Conservation (phyloP, 257 asterid genomes). For the Sherardia arvensis region DNA sequence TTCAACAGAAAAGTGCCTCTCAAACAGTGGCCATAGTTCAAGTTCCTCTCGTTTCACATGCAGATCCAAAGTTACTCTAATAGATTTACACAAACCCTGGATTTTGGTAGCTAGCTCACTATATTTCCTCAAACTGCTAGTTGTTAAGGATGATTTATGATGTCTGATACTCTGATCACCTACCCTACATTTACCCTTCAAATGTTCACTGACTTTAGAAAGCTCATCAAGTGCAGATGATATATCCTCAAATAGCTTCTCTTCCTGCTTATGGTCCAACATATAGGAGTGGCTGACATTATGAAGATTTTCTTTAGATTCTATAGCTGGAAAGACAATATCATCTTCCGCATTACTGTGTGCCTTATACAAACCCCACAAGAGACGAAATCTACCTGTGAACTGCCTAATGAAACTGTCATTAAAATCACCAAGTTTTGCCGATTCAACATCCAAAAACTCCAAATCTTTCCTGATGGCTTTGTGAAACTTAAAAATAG, state of each 20-base stretch:
- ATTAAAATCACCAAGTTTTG: constrained; percentile 64
- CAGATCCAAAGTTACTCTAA: constrained; percentile 92
- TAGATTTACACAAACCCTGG: constrained; percentile 95
- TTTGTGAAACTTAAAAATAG: constrained; percentile 87
- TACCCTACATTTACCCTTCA: constrained; percentile 34
- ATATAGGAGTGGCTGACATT: constrained; percentile 97
- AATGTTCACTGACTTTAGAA: constrained; percentile 49
- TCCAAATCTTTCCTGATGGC: constrained; percentile 96
- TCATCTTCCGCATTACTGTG: constrained; percentile 99
- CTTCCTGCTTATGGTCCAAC: constrained; percentile 94
- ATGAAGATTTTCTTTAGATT: constrained; percentile 84
- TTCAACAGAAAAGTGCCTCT: constrained; percentile 78
- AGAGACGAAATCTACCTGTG: constrained; percentile 82
- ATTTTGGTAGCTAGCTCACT: constrained; percentile 79
- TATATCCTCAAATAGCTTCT: constrained; percentile 81
- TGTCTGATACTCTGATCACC: constrained; percentile 24
- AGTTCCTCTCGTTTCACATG: constrained; percentile 92
- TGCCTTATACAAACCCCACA: constrained; percentile 90
- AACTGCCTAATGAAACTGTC: constrained; percentile 77
- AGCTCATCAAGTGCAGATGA: constrained; percentile 73
- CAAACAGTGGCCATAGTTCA: constrained; percentile 97
- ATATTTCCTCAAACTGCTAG: constrained; percentile 43
- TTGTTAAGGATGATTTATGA: constrained; percentile 23
- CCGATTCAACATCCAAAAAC: constrained; percentile 77
- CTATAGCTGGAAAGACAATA: constrained; percentile 94